Conservation (phyloP, 192 early-diverging fungal genomes). For the Mortierella claussenii region DNA sequence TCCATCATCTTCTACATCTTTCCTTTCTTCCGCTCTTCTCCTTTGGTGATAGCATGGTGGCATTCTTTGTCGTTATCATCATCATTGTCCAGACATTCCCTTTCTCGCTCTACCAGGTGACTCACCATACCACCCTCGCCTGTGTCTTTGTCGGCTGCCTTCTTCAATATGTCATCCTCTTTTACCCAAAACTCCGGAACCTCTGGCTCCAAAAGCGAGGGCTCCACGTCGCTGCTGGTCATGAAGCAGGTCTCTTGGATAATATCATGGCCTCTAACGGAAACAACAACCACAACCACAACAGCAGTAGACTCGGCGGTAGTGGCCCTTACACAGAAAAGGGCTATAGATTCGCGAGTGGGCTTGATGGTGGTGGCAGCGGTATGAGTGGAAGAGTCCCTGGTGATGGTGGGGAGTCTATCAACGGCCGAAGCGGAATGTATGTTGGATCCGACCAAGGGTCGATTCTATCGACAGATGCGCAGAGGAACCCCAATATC, state of each 20-base stretch:
- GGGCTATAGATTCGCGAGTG: no score
- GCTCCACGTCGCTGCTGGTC: slow-evolving; percentile 28
- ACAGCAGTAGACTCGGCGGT: no score
- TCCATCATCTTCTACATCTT: not conserved
- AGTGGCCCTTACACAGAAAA: no score
- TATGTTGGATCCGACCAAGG: no score
- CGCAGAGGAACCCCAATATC: slow-evolving; percentile 18
- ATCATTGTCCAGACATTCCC: slow-evolving; percentile 7
- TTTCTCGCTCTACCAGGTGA: not conserved
- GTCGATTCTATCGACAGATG: no score
- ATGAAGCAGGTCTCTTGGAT: slow-evolving; percentile 12
- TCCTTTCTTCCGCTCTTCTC: no score
- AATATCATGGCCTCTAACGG: slow-evolving; percentile 9
- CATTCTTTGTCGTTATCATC: slow-evolving; percentile 7
- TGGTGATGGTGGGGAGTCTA: no score
- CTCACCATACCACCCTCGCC: no score
- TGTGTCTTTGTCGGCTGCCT: no score
- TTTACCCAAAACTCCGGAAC: slow-evolving; percentile 19
- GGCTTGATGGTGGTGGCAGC: no score
- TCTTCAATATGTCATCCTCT: slow-evolving; percentile 15
- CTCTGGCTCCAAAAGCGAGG: slow-evolving; percentile 25
- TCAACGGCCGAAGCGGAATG: no score
- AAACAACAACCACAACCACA: no score
- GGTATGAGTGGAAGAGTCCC: not conserved
- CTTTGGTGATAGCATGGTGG: slow-evolving; percentile 16